These are phyloP conservation scores for Coemansia sp. DNA, from an alignment of 192 early-diverging fungal species.

Conservation along the genomic window DNA sequence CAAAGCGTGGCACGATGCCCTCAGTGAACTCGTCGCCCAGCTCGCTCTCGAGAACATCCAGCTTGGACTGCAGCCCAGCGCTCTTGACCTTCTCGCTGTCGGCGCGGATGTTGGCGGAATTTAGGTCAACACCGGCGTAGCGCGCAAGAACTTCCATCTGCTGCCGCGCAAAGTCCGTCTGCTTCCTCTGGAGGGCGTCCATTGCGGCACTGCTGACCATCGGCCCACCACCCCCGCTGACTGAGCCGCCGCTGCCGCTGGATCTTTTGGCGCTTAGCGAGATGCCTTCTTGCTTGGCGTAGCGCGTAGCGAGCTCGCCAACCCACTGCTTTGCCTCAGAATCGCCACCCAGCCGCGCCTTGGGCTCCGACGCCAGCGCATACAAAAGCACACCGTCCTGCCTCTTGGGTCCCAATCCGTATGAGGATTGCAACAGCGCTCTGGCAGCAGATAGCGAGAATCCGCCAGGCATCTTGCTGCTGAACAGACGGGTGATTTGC, in stretches of 20 bases:
- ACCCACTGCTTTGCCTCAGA: constrained; percentile 20
- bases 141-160: constrained; percentile 85
- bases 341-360: constrained; percentile 64
- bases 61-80: constrained; percentile 64
- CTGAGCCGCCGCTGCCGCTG: neutral
- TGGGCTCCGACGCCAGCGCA: constrained; percentile 80
- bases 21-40: constrained; percentile 77
- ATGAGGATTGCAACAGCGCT: constrained; percentile 62
- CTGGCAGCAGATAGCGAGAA: constrained; percentile 79
- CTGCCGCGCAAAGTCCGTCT: constrained; percentile 69
- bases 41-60: constrained; percentile 79
- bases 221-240: constrained; percentile 36
- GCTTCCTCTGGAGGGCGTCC: constrained; percentile 70
- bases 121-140: constrained; percentile 77
- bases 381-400: constrained; percentile 75
- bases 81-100: constrained; percentile 62
- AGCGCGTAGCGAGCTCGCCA: constrained; percentile 77
- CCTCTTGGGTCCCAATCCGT: constrained; percentile 80
- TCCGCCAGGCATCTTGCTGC: constrained; percentile 91
- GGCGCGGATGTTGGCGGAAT: constrained; percentile 63
- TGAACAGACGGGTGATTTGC: constrained; percentile 76
- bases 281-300: constrained; percentile 75
- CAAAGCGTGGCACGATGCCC: constrained; percentile 80
- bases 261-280: constrained; percentile 28
- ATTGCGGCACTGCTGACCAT: constrained; percentile 89